Base-by-base conservation (phyloP, 768 basidiomycete species). In the Pholiota molesta region DNA sequence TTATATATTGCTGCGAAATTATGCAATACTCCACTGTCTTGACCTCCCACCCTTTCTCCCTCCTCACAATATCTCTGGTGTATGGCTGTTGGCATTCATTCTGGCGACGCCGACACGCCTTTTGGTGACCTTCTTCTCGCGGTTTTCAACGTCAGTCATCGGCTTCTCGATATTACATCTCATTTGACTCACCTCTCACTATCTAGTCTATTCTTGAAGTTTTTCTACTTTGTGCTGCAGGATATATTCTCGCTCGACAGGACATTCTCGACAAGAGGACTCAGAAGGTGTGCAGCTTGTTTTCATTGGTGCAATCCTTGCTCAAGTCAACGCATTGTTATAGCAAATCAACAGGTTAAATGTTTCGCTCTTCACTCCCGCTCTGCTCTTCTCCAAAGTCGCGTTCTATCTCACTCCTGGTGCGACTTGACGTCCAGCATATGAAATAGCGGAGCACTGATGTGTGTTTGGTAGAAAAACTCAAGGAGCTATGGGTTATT, bases 331-430 rank as follows among this genome's bases (percentile, higher is more conserved):
- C 47, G 21, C 57, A 35, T 23, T 26, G 51, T 42, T n/a, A 16
- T 68, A 92, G 91, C 84, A 87, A 83, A 77, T 94, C 19, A 94
- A 94, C 68, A 81, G 84, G 21, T 77, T 97, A 56, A 97, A 96
- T 73, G 87, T 97, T 23, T 91, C 91, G 0, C 84, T 98, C 33
- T 97, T 98, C 77, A 94, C 92, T 0, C 91, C 92, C 0, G 89
- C 91, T 0, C 84, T 96, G 6, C 79, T 97, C 33, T 96, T 97
- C 76, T 95, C 92, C 13, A 99, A 97, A 77, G 95, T 99, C 21
- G 97, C 96, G 0, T 97, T 96, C 78, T 93, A 91, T 72, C 74
- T 95, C 44, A 86, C 90, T 0, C 95, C 96, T 72, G 85, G 91
- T 85, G 23, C 8, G 58, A 47, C 6, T 19, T 31, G n/a, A 11